Evolutionary conservation across 2,329 filamentous ascomycete species (phyloP), one percentile per base, ranked within the genome.

Genomic region (Fusarium buxicola): DNA sequence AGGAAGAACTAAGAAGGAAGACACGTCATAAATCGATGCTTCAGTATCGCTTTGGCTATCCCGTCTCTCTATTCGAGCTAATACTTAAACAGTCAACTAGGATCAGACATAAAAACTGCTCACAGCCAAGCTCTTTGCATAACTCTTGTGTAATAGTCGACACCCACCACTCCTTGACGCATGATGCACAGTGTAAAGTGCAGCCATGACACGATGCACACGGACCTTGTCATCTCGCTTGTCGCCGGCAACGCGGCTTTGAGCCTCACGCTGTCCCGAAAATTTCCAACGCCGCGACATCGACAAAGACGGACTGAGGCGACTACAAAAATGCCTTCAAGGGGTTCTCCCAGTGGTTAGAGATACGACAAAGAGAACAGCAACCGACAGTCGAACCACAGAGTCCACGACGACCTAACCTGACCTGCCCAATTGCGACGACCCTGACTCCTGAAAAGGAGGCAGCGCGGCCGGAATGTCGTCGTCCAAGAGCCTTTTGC

Each of bases 271-370:
- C 49, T 49, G 46, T 21, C 57, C 66, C 61, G 58, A 69, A 68
- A 71, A 62, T 69, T 69, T 71, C 49, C 51, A 38, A 60, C 43
- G 47, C 44, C 32, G 34, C 57, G 30, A 65, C 41, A 62, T 38
- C 24, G 49, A 41, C 46, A 48, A 45, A 54, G 53, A 52, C 39
- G 36, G 32, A 56, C 57, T 36, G 56, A 60, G 54, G 47, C 49
- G 51, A 47, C 62, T 69, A 65, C 69, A 71, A 71, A 69, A 70
- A 68, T 71, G 65, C 69, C 68, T 54, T 57, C 41, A 40, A 71
- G 66, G 66, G 66, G 48, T 61, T 48, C 40, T 58, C 55, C 36
- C 51, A 57, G 44, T 47, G 59, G 49, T 39, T 59, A 51, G 60
- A 57, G 50, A 63, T 16, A 51, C 28, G 13, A 10, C 27, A 16